Percentiles rank a stretch among this genome's conserved stretches.
Conservation (phyloP, 2,329 filamentous ascomycete species). For the Colletotrichum tanaceti region DNA sequence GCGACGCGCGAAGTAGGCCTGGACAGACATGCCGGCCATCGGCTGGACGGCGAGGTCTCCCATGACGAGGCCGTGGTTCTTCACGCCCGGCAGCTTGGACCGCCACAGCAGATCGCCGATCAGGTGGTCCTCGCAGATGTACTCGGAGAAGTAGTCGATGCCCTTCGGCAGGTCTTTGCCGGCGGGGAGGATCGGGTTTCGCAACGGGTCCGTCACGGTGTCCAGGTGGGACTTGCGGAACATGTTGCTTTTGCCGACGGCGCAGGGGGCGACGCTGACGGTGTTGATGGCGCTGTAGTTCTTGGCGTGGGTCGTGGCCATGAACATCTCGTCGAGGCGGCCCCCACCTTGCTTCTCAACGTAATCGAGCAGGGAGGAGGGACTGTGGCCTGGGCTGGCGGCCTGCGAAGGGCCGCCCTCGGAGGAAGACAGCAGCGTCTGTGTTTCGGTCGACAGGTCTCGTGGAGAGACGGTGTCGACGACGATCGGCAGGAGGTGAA, state of each 20-base stretch:
- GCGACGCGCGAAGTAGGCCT: conserved; percentile 81
- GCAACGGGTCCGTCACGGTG: conserved; percentile 68
- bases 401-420: conserved; percentile 47
- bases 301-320: conserved; percentile 93
- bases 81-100: conserved; percentile 70
- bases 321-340: conserved; percentile 91
- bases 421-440: conserved; percentile 51
- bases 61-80: conserved; percentile 85
- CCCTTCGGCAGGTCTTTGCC: conserved; percentile 66
- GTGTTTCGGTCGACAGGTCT: conserved; percentile 44
- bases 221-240: conserved; percentile 93
- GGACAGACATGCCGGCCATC: conserved; percentile 81
- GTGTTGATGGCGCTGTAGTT: conserved; percentile 99
- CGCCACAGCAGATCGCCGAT: conserved; percentile 94
- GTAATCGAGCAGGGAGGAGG: conserved; percentile 46
- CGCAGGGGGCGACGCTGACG: conserved; percentile 88
- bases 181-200: conserved; percentile 56
- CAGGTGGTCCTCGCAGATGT: conserved; percentile 97
- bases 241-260: conserved; percentile 98
- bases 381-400: conserved; percentile 8
- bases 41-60: conserved; percentile 93
- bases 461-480: conserved; percentile 72
- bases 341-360: conserved; percentile 72
- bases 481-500: conserved; percentile 91
- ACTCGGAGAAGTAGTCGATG: conserved; percentile 92